Conservation (phyloP, 2,329 filamentous ascomycete genomes). For the Epichloe amarillans region DNA sequence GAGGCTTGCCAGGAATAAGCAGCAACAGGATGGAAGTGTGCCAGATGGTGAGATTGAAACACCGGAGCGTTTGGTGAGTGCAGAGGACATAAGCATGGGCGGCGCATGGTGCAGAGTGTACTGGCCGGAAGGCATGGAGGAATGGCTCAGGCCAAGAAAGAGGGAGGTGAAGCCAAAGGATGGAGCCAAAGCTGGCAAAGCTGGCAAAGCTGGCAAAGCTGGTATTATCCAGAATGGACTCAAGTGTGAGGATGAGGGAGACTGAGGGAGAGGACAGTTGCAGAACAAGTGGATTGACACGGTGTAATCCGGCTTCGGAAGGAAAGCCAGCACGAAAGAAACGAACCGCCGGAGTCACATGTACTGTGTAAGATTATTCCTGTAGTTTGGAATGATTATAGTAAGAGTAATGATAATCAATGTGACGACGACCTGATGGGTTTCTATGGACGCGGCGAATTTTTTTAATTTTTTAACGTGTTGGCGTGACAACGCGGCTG, state of each 20-base stretch:
- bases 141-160: conserved; percentile 77
- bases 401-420: not conserved
- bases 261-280: not conserved
- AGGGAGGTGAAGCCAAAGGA: conserved; percentile 42
- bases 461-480: not conserved
- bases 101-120: conserved; percentile 72
- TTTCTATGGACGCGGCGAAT: not conserved
- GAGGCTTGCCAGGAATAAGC: conserved; percentile 24
- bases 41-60: conserved; percentile 24
- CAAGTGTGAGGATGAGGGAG: not conserved
- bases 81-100: conserved; percentile 73
- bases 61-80: conserved; percentile 35
- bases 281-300: too few species aligned
- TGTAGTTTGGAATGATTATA: not conserved
- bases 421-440: too few species aligned
- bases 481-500: not conserved
- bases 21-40: conserved; percentile 20
- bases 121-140: conserved; percentile 81
- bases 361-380: not conserved
- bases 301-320: too few species aligned
- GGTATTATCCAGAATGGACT: conserved; percentile 8
- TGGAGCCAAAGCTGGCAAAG: conserved; percentile 16
- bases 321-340: too few species aligned
- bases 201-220: conserved; percentile 14
- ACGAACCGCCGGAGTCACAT: not conserved